phyloP scores from a whole-genome alignment of 169 alveolate species.

The Blepharisma undulans region DNA sequence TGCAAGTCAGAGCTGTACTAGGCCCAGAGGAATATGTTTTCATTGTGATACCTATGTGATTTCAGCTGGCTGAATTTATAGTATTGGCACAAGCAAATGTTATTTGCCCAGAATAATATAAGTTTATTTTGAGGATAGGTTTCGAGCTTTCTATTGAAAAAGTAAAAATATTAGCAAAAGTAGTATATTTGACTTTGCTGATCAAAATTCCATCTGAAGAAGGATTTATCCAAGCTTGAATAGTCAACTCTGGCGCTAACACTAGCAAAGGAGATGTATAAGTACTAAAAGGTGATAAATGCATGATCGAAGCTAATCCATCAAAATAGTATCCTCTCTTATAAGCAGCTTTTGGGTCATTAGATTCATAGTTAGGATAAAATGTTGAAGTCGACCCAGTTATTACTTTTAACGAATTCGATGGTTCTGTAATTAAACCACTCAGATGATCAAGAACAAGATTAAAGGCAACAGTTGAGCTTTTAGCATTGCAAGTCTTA shows the following conservation, averaged over 20 bases:
- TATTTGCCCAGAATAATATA: background rate
- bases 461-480: background rate
- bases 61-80: background rate
- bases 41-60: background rate
- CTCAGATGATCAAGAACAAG: background rate
- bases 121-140: background rate
- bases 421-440: background rate
- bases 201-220: background rate
- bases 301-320: background rate
- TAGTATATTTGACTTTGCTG: background rate
- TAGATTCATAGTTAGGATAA: background rate
- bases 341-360: background rate
- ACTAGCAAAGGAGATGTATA: background rate
- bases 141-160: background rate
- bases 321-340: background rate
- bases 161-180: background rate
- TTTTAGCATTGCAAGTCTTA: background rate
- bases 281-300: background rate
- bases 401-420: background rate
- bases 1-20: background rate
- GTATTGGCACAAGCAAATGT: background rate
- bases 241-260: background rate
- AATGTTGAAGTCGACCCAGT: background rate
- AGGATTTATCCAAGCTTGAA: slow-evolving; percentile 6
- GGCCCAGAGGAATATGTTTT: background rate